These are phyloP conservation scores for Rhizophagus sp. DNA, from an alignment of 192 early-diverging fungal species.

Conservation along the genomic window DNA sequence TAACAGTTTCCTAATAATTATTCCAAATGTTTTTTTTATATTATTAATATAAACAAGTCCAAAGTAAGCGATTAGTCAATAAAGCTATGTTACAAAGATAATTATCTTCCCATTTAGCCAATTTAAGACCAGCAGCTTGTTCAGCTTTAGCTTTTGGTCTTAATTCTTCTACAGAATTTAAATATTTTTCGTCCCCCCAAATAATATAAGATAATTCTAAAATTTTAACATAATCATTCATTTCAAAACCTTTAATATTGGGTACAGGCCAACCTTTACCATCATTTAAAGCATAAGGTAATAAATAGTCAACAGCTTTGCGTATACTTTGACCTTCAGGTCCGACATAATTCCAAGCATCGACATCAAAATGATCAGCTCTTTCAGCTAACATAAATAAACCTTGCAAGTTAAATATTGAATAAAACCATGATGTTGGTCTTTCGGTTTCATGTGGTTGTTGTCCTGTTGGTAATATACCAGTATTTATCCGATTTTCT, in stretches of 20 bases:
- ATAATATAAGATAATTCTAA: slow-evolving; percentile 52
- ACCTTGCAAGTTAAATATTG: slow-evolving; percentile 49
- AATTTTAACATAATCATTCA: slow-evolving; percentile 44
- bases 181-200: slow-evolving; percentile 49
- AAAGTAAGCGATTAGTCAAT: slow-evolving; percentile 3
- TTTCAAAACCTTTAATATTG: slow-evolving; percentile 49
- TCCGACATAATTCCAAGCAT: slow-evolving; percentile 47
- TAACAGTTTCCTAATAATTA: too few species aligned
- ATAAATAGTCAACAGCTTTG: slow-evolving; percentile 54
- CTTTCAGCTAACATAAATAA: slow-evolving; percentile 44
- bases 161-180: slow-evolving; percentile 36
- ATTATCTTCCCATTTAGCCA: slow-evolving; percentile 19
- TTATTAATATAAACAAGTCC: slow-evolving; percentile 19
- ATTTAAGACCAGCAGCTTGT: slow-evolving; percentile 26
- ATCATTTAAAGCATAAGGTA: slow-evolving; percentile 47
- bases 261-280: slow-evolving; percentile 47
- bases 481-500: slow-evolving; percentile 41
- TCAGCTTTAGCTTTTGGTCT: slow-evolving; percentile 34
- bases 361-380: slow-evolving; percentile 40
- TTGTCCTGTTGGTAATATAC: slow-evolving; percentile 41
- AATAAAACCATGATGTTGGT: slow-evolving; percentile 52
- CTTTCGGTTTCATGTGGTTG: slow-evolving; percentile 48
- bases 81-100: slow-evolving; percentile 6
- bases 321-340: slow-evolving; percentile 46
- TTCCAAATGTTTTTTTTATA: too few species aligned